phyloP scores from a whole-genome alignment of 108 stramenopile species.

The Cyclostephanos invisitatus region DNA sequence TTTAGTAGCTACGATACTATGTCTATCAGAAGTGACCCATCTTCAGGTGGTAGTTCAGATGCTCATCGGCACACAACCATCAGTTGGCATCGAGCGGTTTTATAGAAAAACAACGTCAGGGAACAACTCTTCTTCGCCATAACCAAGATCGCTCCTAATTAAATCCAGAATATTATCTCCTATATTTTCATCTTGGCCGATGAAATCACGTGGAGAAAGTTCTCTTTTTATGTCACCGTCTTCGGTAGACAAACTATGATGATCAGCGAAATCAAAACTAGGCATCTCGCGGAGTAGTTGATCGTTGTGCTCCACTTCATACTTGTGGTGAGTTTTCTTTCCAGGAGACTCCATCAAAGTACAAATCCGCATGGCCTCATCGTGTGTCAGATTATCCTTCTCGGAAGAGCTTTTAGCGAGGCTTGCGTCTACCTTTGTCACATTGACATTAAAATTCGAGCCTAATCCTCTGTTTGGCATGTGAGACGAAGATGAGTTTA shows the following conservation, averaged over 20 bases:
- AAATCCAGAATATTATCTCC: constrained; percentile 23
- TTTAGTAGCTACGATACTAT: no score
- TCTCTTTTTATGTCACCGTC: constrained; percentile 4
- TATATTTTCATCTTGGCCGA: neutral
- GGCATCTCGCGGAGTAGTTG: neutral
- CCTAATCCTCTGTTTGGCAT: constrained; percentile 4
- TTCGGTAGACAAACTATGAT: constrained; percentile 12
- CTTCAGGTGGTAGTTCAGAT: neutral
- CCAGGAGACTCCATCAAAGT: constrained; percentile 18
- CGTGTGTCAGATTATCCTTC: constrained; percentile 15
- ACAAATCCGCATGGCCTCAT: constrained; percentile 23
- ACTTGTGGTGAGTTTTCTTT: neutral
- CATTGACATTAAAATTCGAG: neutral
- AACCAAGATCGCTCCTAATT: constrained; percentile 16
- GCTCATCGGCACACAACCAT: neutral
- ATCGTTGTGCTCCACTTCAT: neutral
- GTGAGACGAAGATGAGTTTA: neutral
- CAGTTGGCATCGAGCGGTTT: neutral
- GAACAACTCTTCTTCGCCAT: constrained; percentile 15
- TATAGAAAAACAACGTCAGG: constrained; percentile 1
- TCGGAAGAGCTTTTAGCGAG: neutral
- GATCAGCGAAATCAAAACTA: constrained; percentile 14
- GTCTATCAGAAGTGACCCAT: no score
- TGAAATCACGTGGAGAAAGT: neutral
- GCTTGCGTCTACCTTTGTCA: neutral